Conservation (phyloP, 2,329 filamentous ascomycete genomes). For the Seiridium cupressi region DNA sequence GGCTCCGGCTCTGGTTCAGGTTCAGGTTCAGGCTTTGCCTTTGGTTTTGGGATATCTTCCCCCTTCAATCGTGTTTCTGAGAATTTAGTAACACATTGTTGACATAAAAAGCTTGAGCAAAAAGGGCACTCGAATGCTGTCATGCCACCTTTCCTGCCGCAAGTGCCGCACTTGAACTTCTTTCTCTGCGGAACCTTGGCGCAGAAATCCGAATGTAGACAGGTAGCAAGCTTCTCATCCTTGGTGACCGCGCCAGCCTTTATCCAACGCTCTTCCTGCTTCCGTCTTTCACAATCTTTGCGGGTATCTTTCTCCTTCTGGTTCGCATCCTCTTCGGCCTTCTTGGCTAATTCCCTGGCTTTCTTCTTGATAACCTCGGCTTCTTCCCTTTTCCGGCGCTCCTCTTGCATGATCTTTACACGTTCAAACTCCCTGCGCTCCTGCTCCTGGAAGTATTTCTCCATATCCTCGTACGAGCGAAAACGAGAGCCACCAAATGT, state of each 20-base stretch:
- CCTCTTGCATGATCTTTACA: neutral
- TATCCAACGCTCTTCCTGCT: slow-evolving; percentile 20
- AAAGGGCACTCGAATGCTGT: slow-evolving; percentile 22
- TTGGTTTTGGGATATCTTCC: slow-evolving; percentile 1
- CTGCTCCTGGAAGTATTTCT: neutral
- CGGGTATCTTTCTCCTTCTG: neutral
- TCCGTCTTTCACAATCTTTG: slow-evolving; percentile 7
- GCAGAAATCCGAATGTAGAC: slow-evolving; percentile 22
- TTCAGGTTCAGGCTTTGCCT: neutral
- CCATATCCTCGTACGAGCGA: neutral
- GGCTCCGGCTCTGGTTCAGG: neutral
- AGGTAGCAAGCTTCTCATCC: slow-evolving; percentile 15
- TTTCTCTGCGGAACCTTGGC: slow-evolving; percentile 15
- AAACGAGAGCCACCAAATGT: neutral
- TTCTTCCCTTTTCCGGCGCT: slow-evolving; percentile 2
- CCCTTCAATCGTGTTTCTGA: slow-evolving; percentile 11
- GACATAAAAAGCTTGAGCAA: slow-evolving; percentile 18
- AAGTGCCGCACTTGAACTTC: slow-evolving; percentile 22
- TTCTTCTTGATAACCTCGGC: slow-evolving; percentile 6
- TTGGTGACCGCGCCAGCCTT: slow-evolving; percentile 10
- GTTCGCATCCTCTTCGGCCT: slow-evolving; percentile 10
- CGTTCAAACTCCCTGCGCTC: neutral
- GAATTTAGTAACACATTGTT: slow-evolving; percentile 19
- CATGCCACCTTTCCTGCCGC: slow-evolving; percentile 18
- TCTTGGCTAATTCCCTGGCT: slow-evolving; percentile 8